phyloP scores from a whole-genome alignment of 352 stramenopile species.

The Phytophthora sp. region DNA sequence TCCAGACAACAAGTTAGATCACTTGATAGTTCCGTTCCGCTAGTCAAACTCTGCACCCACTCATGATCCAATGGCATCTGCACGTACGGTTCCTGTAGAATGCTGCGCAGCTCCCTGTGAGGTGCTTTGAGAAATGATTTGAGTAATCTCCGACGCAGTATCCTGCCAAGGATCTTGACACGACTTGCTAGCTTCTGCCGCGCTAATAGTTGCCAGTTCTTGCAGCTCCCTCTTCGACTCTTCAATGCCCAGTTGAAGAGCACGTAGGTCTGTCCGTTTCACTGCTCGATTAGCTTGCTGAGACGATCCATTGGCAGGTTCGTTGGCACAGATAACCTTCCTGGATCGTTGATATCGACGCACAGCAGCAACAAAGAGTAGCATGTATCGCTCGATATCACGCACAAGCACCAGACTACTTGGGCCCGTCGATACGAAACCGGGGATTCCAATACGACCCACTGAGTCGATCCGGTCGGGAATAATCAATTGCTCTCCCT shows the following conservation, averaged over 20 bases:
- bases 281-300: slow-evolving; percentile 1
- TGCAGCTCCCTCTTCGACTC: slow-evolving; percentile 39
- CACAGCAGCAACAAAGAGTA: slow-evolving; percentile 36
- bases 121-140: background rate
- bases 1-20: slow-evolving; percentile 22
- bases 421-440: slow-evolving; percentile 32
- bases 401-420: slow-evolving; percentile 32
- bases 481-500: slow-evolving; percentile 25
- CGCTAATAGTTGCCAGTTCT: slow-evolving; percentile 28
- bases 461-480: slow-evolving; percentile 34
- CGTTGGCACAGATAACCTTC: slow-evolving; percentile 4
- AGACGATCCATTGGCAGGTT: background rate
- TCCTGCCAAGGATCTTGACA: slow-evolving; percentile 3
- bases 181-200: slow-evolving; percentile 10
- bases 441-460: slow-evolving; percentile 34
- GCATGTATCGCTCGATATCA: slow-evolving; percentile 40
- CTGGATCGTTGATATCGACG: slow-evolving; percentile 38
- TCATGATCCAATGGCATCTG: slow-evolving; percentile 13
- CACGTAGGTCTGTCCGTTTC: slow-evolving; percentile 27
- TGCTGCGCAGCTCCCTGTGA: slow-evolving; percentile 4
- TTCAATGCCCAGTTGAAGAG: slow-evolving; percentile 42
- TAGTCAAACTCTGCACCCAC: slow-evolving; percentile 8
- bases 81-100: slow-evolving; percentile 31
- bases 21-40: slow-evolving; percentile 1
- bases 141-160: background rate